phyloP scores from a whole-genome alignment of 2,329 filamentous ascomycete species.

The Colletotrichum orbiculare region DNA sequence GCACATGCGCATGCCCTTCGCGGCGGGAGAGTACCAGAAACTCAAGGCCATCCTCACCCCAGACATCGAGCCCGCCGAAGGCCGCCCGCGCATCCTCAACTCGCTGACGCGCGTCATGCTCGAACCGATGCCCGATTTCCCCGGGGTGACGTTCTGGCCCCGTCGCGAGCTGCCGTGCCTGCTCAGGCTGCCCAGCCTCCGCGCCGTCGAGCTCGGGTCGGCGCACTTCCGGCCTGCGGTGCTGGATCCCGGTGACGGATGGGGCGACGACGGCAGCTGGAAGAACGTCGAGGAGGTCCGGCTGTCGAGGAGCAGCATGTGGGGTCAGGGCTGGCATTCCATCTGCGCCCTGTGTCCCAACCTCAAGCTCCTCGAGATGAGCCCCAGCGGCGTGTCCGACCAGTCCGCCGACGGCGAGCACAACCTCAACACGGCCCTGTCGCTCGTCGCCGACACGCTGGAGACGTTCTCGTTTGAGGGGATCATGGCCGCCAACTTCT shows the following conservation, averaged over 20 bases:
- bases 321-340: constrained; percentile 33
- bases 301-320: constrained; percentile 34
- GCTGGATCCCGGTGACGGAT: constrained; percentile 29
- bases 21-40: constrained; percentile 35
- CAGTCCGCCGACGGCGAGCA: constrained; percentile 33
- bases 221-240: constrained; percentile 31
- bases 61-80: constrained; percentile 29
- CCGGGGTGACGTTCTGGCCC: constrained; percentile 32
- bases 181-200: constrained; percentile 27
- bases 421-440: constrained; percentile 31
- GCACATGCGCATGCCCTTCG: constrained; percentile 36
- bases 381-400: constrained; percentile 28
- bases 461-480: constrained; percentile 34
- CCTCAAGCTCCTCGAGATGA: constrained; percentile 33
- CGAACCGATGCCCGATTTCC: constrained; percentile 35
- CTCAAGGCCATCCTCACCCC: constrained; percentile 33
- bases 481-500: constrained; percentile 31
- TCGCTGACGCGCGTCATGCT: constrained; percentile 36
- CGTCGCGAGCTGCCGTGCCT: constrained; percentile 32
- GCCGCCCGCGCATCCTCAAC: constrained; percentile 29
- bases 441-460: constrained; percentile 27
- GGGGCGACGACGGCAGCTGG: constrained; percentile 35
- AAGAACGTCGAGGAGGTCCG: constrained; percentile 35
- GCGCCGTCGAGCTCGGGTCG: constrained; percentile 32
- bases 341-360: constrained; percentile 35